phyloP scores from a whole-genome alignment of 345 rosid genomes.

The Populus nigra region DNA sequence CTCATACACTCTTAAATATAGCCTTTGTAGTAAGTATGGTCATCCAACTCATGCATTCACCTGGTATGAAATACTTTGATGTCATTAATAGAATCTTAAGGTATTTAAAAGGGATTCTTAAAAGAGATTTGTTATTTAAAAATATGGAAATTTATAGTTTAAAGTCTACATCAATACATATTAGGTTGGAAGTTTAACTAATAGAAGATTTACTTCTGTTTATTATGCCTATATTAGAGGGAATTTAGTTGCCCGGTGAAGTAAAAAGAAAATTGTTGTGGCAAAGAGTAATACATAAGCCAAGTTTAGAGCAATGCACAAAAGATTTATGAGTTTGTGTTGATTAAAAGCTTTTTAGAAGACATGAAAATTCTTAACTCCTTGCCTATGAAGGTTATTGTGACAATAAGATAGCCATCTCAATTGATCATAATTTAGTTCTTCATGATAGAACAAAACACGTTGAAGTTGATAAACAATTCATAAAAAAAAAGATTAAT shows the following conservation, averaged over 20 bases:
- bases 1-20: neutral
- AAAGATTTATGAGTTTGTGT: neutral
- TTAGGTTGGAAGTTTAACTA: neutral
- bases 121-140: neutral
- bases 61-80: neutral
- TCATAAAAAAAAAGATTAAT: too few species aligned
- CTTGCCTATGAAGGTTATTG: neutral
- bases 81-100: too few species aligned
- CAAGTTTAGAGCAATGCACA: neutral
- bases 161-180: neutral
- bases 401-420: too few species aligned
- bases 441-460: neutral
- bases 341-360: neutral
- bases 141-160: neutral
- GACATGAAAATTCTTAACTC: neutral
- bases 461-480: too few species aligned
- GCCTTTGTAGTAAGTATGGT: neutral
- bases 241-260: neutral
- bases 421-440: too few species aligned
- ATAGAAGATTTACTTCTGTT: accelerated
- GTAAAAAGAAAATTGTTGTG: neutral
- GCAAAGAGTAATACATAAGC: neutral
- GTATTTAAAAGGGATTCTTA: neutral
- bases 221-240: neutral
- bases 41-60: neutral